Base-by-base conservation (phyloP, 805 yeast species). In the Metschnikowia continentalis region DNA sequence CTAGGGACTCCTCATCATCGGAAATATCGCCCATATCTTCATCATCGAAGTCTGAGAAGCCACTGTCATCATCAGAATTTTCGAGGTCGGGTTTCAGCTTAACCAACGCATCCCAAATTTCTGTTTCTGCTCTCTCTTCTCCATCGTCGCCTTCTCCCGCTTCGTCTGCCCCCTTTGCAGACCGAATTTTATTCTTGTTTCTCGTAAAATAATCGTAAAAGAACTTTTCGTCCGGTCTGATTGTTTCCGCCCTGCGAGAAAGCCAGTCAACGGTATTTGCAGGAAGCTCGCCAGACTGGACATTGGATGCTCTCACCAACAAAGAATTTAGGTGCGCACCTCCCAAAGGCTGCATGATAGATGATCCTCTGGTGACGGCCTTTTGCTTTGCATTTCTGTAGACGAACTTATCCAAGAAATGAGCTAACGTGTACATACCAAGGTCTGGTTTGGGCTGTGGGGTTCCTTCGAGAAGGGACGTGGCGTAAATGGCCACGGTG, bases 301-400 rank as follows among this genome's bases (percentile, higher is more conserved):
- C 61, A 51, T 68, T 68, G 5, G 88, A 79, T n/a, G 89, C 81
- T 61, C 75, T 83, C 11, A 87, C 88, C 57, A 87, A 74, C 48
- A 86, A 69, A 4, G 84, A 72, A 8, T 87, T 88, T 19, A 88
- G 84, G 55, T 85, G 87, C 1, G 83, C 78, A 55, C 97, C 97
- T 42, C 95, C 90, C 57, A 94, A 76, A 46, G 99, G 98, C 75
- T 94, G 99, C 98, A 94, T 94, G 65, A 94, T 91, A 41, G 97
- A 90, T 3, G 86, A 76, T 62, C 98, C 98, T 65, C 87, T 84
- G n/a, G 84, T 72, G 33, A 74, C 67, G 17, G 83, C 76, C 68
- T 86, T 88, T 61, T 82, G 86, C 72, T 89, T 90, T 44, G 97
- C 89, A 67, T 90, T 90, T 71, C 89, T 86, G 74, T 94, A 94